These are phyloP conservation scores for Stygiomarasmius scandens DNA, from an alignment of 1,284 basidiomycete species.

Conservation along the genomic window DNA sequence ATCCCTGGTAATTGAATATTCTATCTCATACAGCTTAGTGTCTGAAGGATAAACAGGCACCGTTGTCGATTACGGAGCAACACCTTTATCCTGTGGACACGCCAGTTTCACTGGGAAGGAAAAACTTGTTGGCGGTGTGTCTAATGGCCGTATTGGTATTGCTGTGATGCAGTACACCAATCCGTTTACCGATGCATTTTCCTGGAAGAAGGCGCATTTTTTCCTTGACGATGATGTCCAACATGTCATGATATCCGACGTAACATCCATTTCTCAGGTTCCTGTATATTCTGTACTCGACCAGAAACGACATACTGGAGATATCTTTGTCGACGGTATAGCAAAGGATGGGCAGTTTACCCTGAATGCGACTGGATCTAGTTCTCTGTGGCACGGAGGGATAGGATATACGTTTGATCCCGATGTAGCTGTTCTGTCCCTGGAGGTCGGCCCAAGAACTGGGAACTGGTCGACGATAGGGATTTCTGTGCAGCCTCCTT, in stretches of 20 bases:
- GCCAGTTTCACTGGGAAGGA: slow-evolving; percentile 48
- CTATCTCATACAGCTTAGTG: slow-evolving; percentile 20
- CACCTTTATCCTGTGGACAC: slow-evolving; percentile 46
- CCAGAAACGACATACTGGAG: slow-evolving; percentile 51
- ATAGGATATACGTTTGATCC: slow-evolving; percentile 54
- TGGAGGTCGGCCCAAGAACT: slow-evolving; percentile 49
- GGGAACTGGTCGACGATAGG: slow-evolving; percentile 69
- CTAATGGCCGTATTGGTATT: slow-evolving; percentile 54
- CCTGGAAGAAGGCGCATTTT: slow-evolving; percentile 74
- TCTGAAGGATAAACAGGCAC: slow-evolving; percentile 29
- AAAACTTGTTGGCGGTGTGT: slow-evolving; percentile 65
- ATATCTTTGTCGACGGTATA: slow-evolving; percentile 47
- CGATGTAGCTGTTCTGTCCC: slow-evolving; percentile 37
- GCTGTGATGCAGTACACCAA: slow-evolving; percentile 67
- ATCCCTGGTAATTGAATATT: slow-evolving; percentile 42
- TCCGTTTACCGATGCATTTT: slow-evolving; percentile 54
- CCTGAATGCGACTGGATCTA: slow-evolving; percentile 21
- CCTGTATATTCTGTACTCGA: slow-evolving; percentile 68
- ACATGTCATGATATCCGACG: slow-evolving; percentile 58
- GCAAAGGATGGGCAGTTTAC: background rate
- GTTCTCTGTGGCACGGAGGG: slow-evolving; percentile 58
- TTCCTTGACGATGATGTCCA: slow-evolving; percentile 67
- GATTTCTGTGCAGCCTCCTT: slow-evolving; percentile 54
- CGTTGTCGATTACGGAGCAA: slow-evolving; percentile 61
- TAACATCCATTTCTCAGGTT: slow-evolving; percentile 45